phyloP scores from a whole-genome alignment of 1,284 basidiomycete genomes.

The Rhodotorula sp. region DNA sequence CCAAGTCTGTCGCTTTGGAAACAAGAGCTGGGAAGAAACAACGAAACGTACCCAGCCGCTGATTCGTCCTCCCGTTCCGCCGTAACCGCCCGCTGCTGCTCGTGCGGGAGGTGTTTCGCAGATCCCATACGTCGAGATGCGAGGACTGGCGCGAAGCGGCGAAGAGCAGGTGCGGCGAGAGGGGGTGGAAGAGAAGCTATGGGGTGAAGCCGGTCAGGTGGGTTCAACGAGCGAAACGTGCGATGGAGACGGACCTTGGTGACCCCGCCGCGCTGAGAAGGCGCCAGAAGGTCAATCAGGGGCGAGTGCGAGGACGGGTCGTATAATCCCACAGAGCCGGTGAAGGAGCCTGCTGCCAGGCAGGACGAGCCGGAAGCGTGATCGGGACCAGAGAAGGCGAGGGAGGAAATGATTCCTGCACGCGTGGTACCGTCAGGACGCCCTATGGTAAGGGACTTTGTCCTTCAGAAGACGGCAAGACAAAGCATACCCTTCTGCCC shows the following conservation, averaged over 20 bases:
- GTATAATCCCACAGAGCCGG: slow-evolving; percentile 72
- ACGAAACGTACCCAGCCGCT: slow-evolving; percentile 24
- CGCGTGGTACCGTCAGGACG: no score
- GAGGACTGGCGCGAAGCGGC: slow-evolving; percentile 72
- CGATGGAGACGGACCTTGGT: slow-evolving; percentile 63
- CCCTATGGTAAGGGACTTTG: background rate
- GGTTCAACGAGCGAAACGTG: background rate
- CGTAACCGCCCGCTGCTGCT: slow-evolving; percentile 54
- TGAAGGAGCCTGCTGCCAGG: slow-evolving; percentile 66
- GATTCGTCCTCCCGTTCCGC: slow-evolving; percentile 43
- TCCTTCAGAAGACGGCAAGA: background rate
- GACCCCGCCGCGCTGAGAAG: slow-evolving; percentile 59
- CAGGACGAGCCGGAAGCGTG: slow-evolving; percentile 60
- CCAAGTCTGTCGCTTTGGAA: background rate
- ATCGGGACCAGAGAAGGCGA: slow-evolving; percentile 63
- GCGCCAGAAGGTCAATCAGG: slow-evolving; percentile 25
- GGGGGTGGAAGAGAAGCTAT: slow-evolving; percentile 77
- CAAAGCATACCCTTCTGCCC: slow-evolving; percentile 71
- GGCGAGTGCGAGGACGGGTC: slow-evolving; percentile 60
- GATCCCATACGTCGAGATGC: slow-evolving; percentile 72
- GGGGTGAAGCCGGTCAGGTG: background rate
- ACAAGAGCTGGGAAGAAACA: background rate
- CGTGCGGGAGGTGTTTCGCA: slow-evolving; percentile 61
- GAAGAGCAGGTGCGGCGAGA: slow-evolving; percentile 66
- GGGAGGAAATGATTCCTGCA: slow-evolving; percentile 76